Base-by-base conservation (phyloP, 2,329 filamentous ascomycete species). In the Coniochaeta sp. region DNA sequence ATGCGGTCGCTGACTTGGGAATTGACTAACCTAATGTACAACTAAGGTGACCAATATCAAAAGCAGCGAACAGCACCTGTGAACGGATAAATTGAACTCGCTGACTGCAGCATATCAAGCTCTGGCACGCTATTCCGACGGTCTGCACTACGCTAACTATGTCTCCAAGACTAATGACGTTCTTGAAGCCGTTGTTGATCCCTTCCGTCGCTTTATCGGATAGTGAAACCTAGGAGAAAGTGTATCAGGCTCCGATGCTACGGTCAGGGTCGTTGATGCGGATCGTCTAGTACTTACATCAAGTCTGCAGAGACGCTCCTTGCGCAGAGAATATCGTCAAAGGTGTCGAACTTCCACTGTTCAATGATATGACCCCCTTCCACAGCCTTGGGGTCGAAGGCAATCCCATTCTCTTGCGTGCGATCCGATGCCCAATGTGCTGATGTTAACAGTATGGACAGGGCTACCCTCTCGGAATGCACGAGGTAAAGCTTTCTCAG, bases 241-340 rank as follows among this genome's bases (percentile, higher is more conserved):
- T 22, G 19, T 12, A 24, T 56, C n/a, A 33, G 52, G 12, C 14
- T 56, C 28, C 16, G 50, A 5, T 16, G 31, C 50, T 11, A 28
- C n/a, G 6, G 16, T 17, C 50, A 54, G 50, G 24, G 7, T 7
- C 12, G 22, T 31, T 24, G 22, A 2, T 2, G 14, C n/a, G 19
- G 14, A 40, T 33, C 24, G 43, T 47, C 38, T n/a, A 24, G 43
- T 47, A 47, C 57, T 43, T 16, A 44, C 57, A 58, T 58, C 38
- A 58, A 58, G n/a, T 40, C 57, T 7, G 57, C 38, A 28, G 40
- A 26, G 11, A 43, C 43, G 22, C 28, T 47, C 19, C 38, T 47
- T 14, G 57, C 38, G 22, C 36, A 58, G 34, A 58, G 57, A 19
- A 34, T 44, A 28, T 58, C 57, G 38, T 58, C 57, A 19, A 58